phyloP scores from a whole-genome alignment of 148 eudicot species.

The Rhododendron ovatum region DNA sequence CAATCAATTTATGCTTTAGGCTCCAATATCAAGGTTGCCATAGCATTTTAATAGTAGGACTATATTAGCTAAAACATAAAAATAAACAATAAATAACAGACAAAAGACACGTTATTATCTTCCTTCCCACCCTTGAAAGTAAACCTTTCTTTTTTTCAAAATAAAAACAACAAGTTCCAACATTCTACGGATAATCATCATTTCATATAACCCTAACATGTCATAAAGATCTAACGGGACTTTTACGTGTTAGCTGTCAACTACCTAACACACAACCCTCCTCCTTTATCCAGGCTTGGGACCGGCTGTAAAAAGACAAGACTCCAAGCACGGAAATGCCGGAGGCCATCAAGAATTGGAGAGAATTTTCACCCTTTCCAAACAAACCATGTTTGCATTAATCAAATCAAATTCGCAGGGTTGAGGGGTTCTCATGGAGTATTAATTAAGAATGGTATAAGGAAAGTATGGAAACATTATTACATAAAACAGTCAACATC shows the following conservation, averaged over 20 bases:
- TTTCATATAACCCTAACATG: not conserved
- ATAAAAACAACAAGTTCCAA: not conserved
- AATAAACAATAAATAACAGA: not conserved
- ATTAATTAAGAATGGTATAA: not conserved
- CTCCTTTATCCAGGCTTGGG: too few species aligned
- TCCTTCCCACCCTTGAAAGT: not conserved
- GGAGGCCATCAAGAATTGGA: not conserved
- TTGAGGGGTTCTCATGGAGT: not conserved
- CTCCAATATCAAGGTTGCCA: not conserved
- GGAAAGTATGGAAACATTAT: too few species aligned
- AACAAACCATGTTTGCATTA: not conserved
- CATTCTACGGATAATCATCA: not conserved
- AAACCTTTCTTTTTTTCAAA: not conserved
- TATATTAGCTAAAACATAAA: not conserved
- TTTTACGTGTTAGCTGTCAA: too few species aligned
- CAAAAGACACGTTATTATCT: not conserved
- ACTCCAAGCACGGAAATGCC: too few species aligned
- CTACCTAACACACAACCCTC: too few species aligned
- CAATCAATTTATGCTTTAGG: constrained; percentile 11
- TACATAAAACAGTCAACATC: too few species aligned
- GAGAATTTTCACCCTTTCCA: not conserved
- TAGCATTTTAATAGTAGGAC: not conserved
- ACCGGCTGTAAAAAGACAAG: too few species aligned
- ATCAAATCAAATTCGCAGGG: not conserved
- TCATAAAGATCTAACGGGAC: too few species aligned